Evolutionary conservation across 352 stramenopile genomes (phyloP), one percentile per base, ranked within the genome.

Genomic region (Phytophthora cactorum): DNA sequence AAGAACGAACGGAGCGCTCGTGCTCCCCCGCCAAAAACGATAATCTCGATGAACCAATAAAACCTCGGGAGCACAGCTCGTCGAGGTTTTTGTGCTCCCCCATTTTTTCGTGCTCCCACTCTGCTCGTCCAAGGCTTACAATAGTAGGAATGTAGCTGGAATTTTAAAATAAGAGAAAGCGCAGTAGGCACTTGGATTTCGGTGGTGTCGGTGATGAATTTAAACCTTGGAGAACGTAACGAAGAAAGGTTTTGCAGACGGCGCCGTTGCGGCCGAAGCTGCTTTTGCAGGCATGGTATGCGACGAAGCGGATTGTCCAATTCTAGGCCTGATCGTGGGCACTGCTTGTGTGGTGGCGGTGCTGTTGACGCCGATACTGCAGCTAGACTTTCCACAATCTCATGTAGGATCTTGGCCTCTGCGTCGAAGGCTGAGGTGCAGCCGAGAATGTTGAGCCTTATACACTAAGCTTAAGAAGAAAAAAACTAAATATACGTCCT

Each of bases 221-320:
- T 8, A 34, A 7, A 34, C 7, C 7, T 34, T 64, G 70, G 15
- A 86, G 46, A 14, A 91, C 78, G 32, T 90, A 90, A 10, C 75
- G 62, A 10, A 79, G 84, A 52, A 89, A 88, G 8, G 53, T 76
- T 7, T 92, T 81, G 54, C 84, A 12, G 34, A 39, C 34, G 34
- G 9, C 10, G 9, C 34, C 10, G 59, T 62, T 2, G 58, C 39
- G n/a, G 47, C 28, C 25, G 45, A 32, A 28, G 61, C 32, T 3
- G 67, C 53, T 49, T 63, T 75, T 12, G 29, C 55, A 11, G 61
- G 67, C 67, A 75, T 75, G 11, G 29, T 34, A 52, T 55, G 55
- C 22, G 54, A 55, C 55, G 46, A 60, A 54, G 17, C 45, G 1
- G 29, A 44, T 15, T 36, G 12, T 12, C 54, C 46, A 34, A 60